Base-by-base conservation (phyloP, 78 protist genomes). In the Tieghemostelium lacteum region DNA sequence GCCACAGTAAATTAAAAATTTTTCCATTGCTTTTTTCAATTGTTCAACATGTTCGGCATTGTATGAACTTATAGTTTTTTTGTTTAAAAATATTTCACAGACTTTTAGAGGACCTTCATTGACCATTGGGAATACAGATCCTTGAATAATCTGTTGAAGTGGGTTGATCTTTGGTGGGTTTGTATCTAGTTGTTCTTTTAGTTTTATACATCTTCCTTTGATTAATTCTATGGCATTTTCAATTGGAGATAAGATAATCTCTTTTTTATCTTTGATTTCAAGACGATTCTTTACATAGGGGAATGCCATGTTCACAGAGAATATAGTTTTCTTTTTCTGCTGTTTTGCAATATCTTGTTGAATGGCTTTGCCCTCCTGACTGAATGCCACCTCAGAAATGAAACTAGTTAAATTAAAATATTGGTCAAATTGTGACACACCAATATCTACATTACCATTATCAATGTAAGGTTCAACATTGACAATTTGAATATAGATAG, bases 261-360 rank as follows among this genome's bases (percentile, higher is more conserved):
- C 91, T 22, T 78, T 54, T 45, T 83, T 83, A 20, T 76, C 66
- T 4, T 57, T 63, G 0, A 83, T 55, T 3, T 83, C 91, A 6
- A 83, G 28, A 69, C 91, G 76, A 58, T 83, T 83, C 71, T 83
- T 83, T 28, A 83, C 67, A 73, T 83, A 83, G n/a, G 91, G 91
- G 34, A 83, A 69, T 16, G 62, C 72, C 17, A 73, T 55, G 14
- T 83, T 72, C 6, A 83, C 78, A 28, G 31, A 36, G 45, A 83
- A 83, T 26, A 83, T 83, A 7, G 91, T 83, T 57, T 83, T 83
- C 71, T 83, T 83, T 45, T 83, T 83, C 31, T 57, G 71, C 58
- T 83, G 91, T 58, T 83, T 83, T 10, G 78, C 55, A 31, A 83
- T 55, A 60, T 83, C 91, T n/a, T 83, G 78, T 58, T 83, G 91